Base-by-base conservation (phyloP, 148 eudicot species). In the Nepenthes mirabilis region DNA sequence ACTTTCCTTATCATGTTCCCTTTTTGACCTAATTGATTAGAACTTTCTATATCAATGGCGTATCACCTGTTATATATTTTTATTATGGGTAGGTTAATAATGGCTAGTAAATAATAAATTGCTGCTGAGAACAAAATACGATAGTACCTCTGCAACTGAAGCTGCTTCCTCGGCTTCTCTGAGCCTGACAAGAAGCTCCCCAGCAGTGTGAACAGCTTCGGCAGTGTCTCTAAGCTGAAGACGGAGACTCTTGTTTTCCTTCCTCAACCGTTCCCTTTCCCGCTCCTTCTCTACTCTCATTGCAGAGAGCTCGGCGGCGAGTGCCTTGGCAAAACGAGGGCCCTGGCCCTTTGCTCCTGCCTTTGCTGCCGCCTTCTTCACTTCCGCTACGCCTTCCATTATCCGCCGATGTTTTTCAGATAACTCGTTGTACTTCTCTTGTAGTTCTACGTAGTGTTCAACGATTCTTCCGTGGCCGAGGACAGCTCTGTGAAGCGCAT, bases 201-300 rank as follows among this genome's bases (percentile, higher is more conserved):
- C 99, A 61, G 96, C 99, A 63, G 99, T 88, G 62, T 93, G 88
- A 70, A 93, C 96, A 64, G 99, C 99, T 68, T 93, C 99, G 14
- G 96, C 96, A 59, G 96, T 93, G 70, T 93, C 99, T 68, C 88
- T 79, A 23, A 93, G 85, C 71, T 93, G 99, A 32, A 84, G 63
- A 54, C 74, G 86, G 4, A 93, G 83, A 70, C 83, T 73, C 65
- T 57, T 77, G 49, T 93, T 93, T 75, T 88, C 99, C 74, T 70
- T 93, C 62, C 74, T 88, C 75, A 93, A 58, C 9, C 76, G 47
- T 43, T 88, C 95, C 61, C 87, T 75, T 61, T 93, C 99, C 77
- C 79, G 76, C 51, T 87, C 88, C 80, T 90, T 90, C 63, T 82
- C 91, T 57, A 80, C 83, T 72, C 91, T 79, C 56, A 76, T 43